phyloP scores from a whole-genome alignment of 345 rosid genomes.

The Aegle marmelos region DNA sequence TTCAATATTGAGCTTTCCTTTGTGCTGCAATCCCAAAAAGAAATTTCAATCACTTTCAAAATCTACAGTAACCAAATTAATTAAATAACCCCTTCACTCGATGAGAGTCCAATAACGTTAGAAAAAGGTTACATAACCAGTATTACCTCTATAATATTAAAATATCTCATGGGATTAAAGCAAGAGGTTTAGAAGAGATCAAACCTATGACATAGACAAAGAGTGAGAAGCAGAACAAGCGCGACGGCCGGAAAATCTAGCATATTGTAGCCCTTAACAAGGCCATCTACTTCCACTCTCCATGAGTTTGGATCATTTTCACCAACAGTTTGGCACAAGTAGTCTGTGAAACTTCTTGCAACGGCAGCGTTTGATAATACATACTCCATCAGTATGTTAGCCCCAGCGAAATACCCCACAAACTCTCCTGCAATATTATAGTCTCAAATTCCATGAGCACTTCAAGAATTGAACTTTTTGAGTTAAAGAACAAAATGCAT shows the following conservation, averaged over 20 bases:
- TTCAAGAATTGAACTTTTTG: slow-evolving; percentile 3
- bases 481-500: slow-evolving; percentile 1
- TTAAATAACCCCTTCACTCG: slow-evolving; percentile 3
- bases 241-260: slow-evolving; percentile 85
- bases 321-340: slow-evolving; percentile 67
- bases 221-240: slow-evolving; percentile 77
- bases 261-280: slow-evolving; percentile 59
- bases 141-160: neutral
- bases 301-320: slow-evolving; percentile 47
- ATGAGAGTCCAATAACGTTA: slow-evolving; percentile 1
- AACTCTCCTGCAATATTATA: slow-evolving; percentile 59
- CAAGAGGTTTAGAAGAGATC: slow-evolving; percentile 2
- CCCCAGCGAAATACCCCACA: slow-evolving; percentile 84
- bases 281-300: slow-evolving; percentile 70
- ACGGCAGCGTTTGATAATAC: slow-evolving; percentile 94
- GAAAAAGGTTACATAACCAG: neutral
- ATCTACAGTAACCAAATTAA: neutral
- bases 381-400: slow-evolving; percentile 85
- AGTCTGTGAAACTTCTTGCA: slow-evolving; percentile 84
- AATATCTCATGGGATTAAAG: neutral
- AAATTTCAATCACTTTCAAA: slow-evolving; percentile 30
- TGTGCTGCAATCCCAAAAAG: slow-evolving; percentile 55
- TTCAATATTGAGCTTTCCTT: slow-evolving; percentile 88
- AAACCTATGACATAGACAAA: slow-evolving; percentile 84
- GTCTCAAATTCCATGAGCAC: neutral